Evolutionary conservation across 176 grass and related monocot genomes (phyloP).

Genomic region (Melocanna baccifera): DNA sequence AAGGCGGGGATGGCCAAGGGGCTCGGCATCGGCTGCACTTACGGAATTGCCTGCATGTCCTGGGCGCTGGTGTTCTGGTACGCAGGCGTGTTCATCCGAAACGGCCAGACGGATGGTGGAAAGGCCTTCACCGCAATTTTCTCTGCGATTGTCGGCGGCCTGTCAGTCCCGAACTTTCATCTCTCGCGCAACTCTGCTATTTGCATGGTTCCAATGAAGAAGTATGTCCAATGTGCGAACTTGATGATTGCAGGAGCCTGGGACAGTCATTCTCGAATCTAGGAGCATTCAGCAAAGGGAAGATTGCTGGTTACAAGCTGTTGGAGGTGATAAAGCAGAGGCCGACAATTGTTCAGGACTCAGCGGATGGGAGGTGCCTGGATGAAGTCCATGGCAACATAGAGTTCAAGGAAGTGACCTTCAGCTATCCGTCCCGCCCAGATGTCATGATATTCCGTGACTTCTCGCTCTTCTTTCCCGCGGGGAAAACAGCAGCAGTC

Average conservation of each 20-base stretch:
- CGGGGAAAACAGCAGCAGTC: constrained; percentile 63
- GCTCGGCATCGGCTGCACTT: constrained; percentile 79
- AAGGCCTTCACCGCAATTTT: constrained; percentile 90
- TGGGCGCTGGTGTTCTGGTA: constrained; percentile 96
- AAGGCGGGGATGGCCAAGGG: constrained; percentile 90
- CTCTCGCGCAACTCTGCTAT: not conserved
- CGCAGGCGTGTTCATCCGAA: constrained; percentile 73
- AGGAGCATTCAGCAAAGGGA: constrained; percentile 93
- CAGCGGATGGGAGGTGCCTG: constrained; percentile 52
- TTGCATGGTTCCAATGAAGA: not conserved
- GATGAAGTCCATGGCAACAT: constrained; percentile 83
- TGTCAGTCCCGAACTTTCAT: constrained; percentile 42
- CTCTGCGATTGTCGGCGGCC: constrained; percentile 78
- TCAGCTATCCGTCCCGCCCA: constrained; percentile 78
- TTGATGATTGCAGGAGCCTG: constrained; percentile 57
- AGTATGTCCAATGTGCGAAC: not conserved
- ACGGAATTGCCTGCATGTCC: constrained; percentile 91
- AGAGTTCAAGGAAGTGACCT: constrained; percentile 79
- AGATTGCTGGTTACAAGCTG: constrained; percentile 77
- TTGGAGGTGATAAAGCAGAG: constrained; percentile 85
- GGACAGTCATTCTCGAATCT: constrained; percentile 89
- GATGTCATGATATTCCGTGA: constrained; percentile 78
- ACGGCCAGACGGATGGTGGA: constrained; percentile 76
- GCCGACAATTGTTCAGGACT: constrained; percentile 68
- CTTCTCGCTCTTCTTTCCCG: constrained; percentile 90